Percentiles rank a stretch among this genome's conserved stretches.
phyloP scores from a whole-genome alignment of 805 yeast species.

The Candida argentea region DNA sequence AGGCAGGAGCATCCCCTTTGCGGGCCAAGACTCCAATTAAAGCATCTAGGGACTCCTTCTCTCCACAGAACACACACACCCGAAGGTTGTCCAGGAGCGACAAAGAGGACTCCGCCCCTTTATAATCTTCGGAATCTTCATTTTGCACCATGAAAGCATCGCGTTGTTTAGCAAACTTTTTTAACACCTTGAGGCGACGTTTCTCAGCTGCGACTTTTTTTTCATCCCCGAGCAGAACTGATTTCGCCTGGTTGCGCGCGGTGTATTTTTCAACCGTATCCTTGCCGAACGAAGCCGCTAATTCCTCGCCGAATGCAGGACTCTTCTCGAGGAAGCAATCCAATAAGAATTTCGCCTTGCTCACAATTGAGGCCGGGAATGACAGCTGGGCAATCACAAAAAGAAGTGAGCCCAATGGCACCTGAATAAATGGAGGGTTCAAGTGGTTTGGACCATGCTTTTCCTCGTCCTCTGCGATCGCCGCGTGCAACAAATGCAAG shows the following conservation, averaged over 20 bases:
- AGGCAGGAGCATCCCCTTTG: too few species aligned
- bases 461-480: constrained; percentile 40
- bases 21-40: constrained; percentile 52
- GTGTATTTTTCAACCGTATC: constrained; percentile 41
- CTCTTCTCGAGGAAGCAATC: constrained; percentile 42
- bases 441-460: constrained; percentile 28
- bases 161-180: constrained; percentile 50
- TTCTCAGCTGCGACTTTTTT: constrained; percentile 49
- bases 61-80: constrained; percentile 18
- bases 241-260: constrained; percentile 35
- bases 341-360: constrained; percentile 49
- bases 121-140: constrained; percentile 11
- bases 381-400: constrained; percentile 40
- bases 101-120: constrained; percentile 5
- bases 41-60: constrained; percentile 19
- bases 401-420: constrained; percentile 49
- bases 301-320: constrained; percentile 38
- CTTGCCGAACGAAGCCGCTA: constrained; percentile 49
- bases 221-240: constrained; percentile 33
- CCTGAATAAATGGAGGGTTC: constrained; percentile 37
- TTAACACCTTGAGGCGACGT: constrained; percentile 51
- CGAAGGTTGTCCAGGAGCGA: too few species aligned
- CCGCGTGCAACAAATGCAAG: constrained; percentile 63
- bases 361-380: constrained; percentile 37
- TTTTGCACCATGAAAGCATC: constrained; percentile 33